Evolutionary conservation across 495 filamentous ascomycete genomes (phyloP).

Genomic region (Chaetomium cochliodes): DNA sequence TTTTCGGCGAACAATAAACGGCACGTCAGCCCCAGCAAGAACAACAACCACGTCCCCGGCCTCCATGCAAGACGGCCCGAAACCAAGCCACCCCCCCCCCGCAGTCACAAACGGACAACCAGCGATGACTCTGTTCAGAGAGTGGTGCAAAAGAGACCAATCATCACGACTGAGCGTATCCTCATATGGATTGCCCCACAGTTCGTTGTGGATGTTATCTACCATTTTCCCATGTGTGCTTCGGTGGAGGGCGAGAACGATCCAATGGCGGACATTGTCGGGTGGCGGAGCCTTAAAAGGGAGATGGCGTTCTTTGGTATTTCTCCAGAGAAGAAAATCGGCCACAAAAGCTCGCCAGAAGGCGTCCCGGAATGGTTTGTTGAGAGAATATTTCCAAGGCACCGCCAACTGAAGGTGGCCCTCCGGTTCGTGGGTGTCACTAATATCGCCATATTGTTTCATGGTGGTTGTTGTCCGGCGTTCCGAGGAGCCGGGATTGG

Average conservation of each 20-base stretch:
- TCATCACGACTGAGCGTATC: neutral
- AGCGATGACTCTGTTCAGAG: neutral
- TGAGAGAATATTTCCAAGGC: neutral
- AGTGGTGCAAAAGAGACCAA: neutral
- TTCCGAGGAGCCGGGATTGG: no score
- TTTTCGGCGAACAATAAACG: neutral
- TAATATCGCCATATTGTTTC: neutral
- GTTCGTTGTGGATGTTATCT: no score
- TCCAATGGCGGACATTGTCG: neutral
- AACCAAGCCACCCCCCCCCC: neutral
- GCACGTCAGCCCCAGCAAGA: neutral
- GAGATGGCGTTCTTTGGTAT: neutral
- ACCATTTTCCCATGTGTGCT: no score
- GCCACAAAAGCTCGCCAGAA: neutral
- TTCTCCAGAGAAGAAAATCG: neutral
- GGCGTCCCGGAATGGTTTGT: neutral
- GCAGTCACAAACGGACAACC: neutral
- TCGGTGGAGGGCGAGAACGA: neutral
- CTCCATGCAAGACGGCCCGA: neutral
- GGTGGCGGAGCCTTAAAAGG: neutral
- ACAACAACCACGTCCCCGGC: neutral
- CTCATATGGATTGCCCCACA: no score
- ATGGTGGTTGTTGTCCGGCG: neutral
- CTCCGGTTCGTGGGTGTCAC: neutral
- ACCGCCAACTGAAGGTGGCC: neutral